These are phyloP conservation scores for Phytopythium sindhum DNA, from an alignment of 352 stramenopile genomes.

Conservation along the genomic window DNA sequence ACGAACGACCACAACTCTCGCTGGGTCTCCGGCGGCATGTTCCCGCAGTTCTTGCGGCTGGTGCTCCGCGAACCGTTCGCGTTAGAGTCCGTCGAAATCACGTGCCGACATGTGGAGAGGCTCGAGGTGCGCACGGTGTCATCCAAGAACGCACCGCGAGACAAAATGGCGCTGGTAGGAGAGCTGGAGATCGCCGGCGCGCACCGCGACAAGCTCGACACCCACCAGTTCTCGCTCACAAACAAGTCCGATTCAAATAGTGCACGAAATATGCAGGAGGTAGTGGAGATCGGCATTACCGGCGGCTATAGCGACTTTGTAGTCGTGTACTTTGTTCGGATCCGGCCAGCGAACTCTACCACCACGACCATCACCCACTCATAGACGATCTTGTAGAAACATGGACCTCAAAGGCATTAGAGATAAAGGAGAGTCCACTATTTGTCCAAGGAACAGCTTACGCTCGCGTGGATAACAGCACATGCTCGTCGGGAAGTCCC, in stretches of 20 bases:
- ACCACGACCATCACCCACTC: neutral
- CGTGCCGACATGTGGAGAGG: conserved; percentile 58
- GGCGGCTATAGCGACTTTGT: conserved; percentile 68
- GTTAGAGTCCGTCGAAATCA: conserved; percentile 61
- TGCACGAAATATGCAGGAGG: conserved; percentile 21
- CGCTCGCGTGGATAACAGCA: neutral
- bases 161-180: conserved; percentile 24
- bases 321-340: conserved; percentile 57
- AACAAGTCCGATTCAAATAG: neutral
- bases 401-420: neutral
- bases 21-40: conserved; percentile 74
- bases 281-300: conserved; percentile 67
- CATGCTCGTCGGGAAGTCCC: neutral
- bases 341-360: conserved; percentile 10
- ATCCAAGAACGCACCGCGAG: conserved; percentile 27
- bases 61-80: conserved; percentile 55
- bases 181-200: conserved; percentile 31
- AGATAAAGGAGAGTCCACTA: neutral
- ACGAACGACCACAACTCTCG: conserved; percentile 46
- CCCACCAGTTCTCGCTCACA: conserved; percentile 42
- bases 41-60: conserved; percentile 67
- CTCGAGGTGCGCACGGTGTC: conserved; percentile 45
- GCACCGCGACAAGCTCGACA: conserved; percentile 49
- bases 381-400: neutral
- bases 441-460: neutral